Conservation (phyloP, 352 stramenopile species). For the Phytophthora sojae region DNA sequence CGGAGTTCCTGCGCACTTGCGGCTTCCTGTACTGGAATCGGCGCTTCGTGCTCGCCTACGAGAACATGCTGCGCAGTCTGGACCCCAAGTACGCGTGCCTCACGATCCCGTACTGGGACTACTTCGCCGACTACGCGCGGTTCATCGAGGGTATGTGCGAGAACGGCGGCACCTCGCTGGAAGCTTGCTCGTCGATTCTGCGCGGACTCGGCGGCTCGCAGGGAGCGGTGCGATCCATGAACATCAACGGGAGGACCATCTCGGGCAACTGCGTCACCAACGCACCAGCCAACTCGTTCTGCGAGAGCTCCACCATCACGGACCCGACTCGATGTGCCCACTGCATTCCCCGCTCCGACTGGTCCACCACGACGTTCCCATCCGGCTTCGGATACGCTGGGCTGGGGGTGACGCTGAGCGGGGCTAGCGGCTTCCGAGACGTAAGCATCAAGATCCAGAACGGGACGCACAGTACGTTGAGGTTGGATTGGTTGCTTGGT, state of each 20-base stretch:
- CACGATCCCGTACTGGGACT: slow-evolving; percentile 85
- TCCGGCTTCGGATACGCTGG: slow-evolving; percentile 49
- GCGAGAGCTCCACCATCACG: slow-evolving; percentile 45
- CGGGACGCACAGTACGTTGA: slow-evolving; percentile 55
- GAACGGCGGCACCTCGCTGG: slow-evolving; percentile 29
- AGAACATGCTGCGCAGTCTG: slow-evolving; percentile 80
- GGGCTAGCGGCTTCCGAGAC: slow-evolving; percentile 37
- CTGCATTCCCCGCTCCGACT: slow-evolving; percentile 51
- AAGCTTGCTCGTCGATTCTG: slow-evolving; percentile 50
- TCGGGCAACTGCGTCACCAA: slow-evolving; percentile 39
- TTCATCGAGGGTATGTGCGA: slow-evolving; percentile 35
- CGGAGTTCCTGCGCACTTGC: slow-evolving; percentile 50
- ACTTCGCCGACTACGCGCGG: slow-evolving; percentile 57
- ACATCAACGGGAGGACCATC: slow-evolving; percentile 37
- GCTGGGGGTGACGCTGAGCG: slow-evolving; percentile 37
- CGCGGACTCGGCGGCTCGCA: slow-evolving; percentile 43
- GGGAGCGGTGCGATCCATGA: slow-evolving; percentile 25
- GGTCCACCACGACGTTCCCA: slow-evolving; percentile 43
- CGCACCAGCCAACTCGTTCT: slow-evolving; percentile 42
- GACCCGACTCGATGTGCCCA: slow-evolving; percentile 33
- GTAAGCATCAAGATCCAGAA: slow-evolving; percentile 52
- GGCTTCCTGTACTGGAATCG: slow-evolving; percentile 71
- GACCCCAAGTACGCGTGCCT: slow-evolving; percentile 66
- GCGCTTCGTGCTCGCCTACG: slow-evolving; percentile 73
- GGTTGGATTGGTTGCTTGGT: neutral